phyloP scores from a whole-genome alignment of 2,329 filamentous ascomycete genomes.

The Moelleriella libera region DNA sequence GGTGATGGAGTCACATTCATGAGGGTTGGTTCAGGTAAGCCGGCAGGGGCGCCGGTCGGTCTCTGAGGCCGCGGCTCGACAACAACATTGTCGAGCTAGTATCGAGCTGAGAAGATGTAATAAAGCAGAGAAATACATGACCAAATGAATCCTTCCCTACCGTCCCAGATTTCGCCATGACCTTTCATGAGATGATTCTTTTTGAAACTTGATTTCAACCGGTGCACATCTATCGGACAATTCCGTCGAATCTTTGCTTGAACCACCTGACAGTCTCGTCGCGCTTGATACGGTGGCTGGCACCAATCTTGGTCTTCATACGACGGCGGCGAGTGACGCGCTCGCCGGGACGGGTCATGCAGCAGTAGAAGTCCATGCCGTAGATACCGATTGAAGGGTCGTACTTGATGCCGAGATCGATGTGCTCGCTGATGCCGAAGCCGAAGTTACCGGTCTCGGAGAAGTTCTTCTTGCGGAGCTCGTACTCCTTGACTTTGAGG shows the following conservation, averaged over 20 bases:
- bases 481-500: conserved; percentile 99
- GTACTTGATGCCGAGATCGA: conserved; percentile 99
- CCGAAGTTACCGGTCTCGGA: conserved; percentile 99
- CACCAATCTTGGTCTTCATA: conserved; percentile 72
- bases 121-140: conserved; percentile 28
- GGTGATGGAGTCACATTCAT: not conserved
- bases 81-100: not conserved
- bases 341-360: conserved; percentile 99
- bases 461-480: conserved; percentile 99
- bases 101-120: conserved; percentile 27
- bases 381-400: conserved; percentile 97
- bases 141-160: conserved; percentile 12
- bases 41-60: conserved; percentile 56
- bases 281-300: conserved; percentile 86
- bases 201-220: conserved; percentile 3
- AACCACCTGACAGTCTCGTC: conserved; percentile 97
- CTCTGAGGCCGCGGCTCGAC: conserved; percentile 58
- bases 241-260: conserved; percentile 84
- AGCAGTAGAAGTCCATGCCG: conserved; percentile 99
- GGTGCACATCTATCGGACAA: conserved; percentile 68
- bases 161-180: too few relatives aligned
- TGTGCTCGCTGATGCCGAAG: conserved; percentile 99
- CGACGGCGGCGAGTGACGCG: conserved; percentile 92
- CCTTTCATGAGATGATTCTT: not conserved
- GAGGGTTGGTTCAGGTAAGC: conserved; percentile 29